A percentile compares a stretch with the other conserved stretches of the same genome.
These are phyloP conservation scores for Saccharum hybrid DNA, from an alignment of 202 grass and related monocot species.

Conservation along the genomic window DNA sequence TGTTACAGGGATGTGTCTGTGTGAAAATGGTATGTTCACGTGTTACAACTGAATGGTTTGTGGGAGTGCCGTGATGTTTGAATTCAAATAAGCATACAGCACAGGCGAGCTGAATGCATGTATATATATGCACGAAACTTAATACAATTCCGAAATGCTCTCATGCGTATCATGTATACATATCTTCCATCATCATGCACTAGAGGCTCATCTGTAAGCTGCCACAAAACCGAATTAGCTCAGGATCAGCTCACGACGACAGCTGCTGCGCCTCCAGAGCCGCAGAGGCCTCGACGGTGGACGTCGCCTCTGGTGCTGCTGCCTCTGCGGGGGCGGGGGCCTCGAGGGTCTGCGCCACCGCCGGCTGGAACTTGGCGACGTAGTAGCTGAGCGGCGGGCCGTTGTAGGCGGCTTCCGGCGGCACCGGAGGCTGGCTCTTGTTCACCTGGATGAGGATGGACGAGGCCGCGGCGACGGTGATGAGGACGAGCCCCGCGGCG, in stretches of 20 bases:
- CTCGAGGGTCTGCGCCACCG: constrained; percentile 40
- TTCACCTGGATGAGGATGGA: constrained; percentile 76
- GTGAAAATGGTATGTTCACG: constrained; percentile 11
- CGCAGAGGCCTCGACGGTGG: constrained; percentile 38
- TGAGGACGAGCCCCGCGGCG: constrained; percentile 59
- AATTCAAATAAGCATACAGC: background rate
- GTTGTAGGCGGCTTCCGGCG: constrained; percentile 47
- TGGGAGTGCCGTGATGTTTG: background rate
- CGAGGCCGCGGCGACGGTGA: constrained; percentile 64
- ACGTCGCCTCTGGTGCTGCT: background rate
- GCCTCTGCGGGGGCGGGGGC: constrained; percentile 53
- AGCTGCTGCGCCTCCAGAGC: background rate
- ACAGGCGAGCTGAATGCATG: background rate
- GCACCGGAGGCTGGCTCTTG: constrained; percentile 65
- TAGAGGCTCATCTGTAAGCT: constrained; percentile 10
- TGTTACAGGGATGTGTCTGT: background rate
- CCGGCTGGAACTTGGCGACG: constrained; percentile 81
- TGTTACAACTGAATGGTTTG: background rate
- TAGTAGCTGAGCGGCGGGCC: constrained; percentile 99
- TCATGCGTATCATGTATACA: background rate
- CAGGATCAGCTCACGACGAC: constrained; percentile 42
- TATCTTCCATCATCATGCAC: background rate
- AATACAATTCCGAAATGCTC: background rate
- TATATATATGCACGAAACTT: constrained; percentile 25
- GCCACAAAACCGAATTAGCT: constrained; percentile 1